phyloP scores from a whole-genome alignment of 768 basidiomycete species.

The Termitomyces sp. region DNA sequence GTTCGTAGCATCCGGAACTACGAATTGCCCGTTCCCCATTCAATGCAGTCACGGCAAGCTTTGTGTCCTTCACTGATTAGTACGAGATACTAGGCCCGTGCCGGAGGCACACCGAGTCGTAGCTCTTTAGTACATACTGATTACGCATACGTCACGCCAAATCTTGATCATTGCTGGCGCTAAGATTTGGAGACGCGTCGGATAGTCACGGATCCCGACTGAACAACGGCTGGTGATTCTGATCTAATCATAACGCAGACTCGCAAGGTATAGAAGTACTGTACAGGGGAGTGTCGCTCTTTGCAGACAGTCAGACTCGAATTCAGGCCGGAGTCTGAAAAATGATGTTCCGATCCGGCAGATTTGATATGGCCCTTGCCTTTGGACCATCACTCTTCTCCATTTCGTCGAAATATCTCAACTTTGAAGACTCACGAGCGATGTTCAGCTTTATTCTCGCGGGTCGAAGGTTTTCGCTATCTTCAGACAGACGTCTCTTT shows the following conservation, averaged over 20 bases:
- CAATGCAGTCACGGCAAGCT: neutral
- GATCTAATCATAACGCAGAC: neutral
- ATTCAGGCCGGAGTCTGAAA: too few relatives aligned
- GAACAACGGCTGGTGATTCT: neutral
- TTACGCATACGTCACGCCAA: neutral
- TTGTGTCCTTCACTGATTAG: too few relatives aligned
- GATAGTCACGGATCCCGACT: neutral
- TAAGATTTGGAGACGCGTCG: neutral
- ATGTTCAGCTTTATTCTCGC: neutral
- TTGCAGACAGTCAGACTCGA: too few relatives aligned
- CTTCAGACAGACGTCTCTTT: neutral
- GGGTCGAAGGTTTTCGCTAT: neutral
- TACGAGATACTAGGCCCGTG: too few relatives aligned
- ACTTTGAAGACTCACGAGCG: neutral
- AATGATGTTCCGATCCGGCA: neutral
- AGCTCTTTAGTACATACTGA: neutral
- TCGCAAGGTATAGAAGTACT: neutral
- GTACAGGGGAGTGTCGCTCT: too few relatives aligned
- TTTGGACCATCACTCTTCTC: neutral
- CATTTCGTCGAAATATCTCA: neutral
- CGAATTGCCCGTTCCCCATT: neutral
- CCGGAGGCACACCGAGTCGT: too few relatives aligned
- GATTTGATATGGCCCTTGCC: neutral
- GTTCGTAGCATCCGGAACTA: neutral
- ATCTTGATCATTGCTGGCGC: neutral